Evolutionary conservation across 1,284 basidiomycete genomes (phyloP), one percentile per base, ranked within the genome.

Genomic region (Trichosporon coremiiforme): DNA sequence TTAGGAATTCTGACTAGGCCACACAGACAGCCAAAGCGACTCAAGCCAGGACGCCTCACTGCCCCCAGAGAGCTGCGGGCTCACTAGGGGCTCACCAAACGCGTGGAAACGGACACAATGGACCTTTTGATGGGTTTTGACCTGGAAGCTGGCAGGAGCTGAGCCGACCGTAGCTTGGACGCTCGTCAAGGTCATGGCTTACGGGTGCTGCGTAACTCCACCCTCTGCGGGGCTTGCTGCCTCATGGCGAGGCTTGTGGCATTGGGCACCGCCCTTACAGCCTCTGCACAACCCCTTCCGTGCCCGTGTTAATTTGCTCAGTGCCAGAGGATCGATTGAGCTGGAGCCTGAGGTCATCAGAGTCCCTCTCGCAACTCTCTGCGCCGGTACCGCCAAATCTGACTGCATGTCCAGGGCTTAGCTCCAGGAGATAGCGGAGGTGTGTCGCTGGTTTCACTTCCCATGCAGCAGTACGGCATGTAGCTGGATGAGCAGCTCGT

Each of bases 171-270:
- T 15, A 33, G 57, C 57, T 33, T 29, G 31, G 29, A 62, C 31
- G 13, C 57, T 33, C 29, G 6, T 33, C 57, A 33, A 13, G 31
- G 9, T 12, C 17, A 33, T 62, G 57, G 57, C 57, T 62, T 62
- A 62, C 57, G 57, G 57, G 1, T 33, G 31, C 57, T 62, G 29
- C 29, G 29, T 33, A 33, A 62, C 15, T n/a, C 6, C 33, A 13
- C 29, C 17, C n/a, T n/a, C 13, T 5, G n/a, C 17, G 35, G 50
- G 50, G 50, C n/a, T 53, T 9, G 9, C 17, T 33, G 57, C 57
- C 57, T 33, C 57, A 62, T 62, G 57, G 29, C 57, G n/a, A 12
- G 29, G 17, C 29, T 62, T 33, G 57, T 62, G 57, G 57, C 57
- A 31, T 25, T 35, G 4, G 8, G 29, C 29, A 62, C 57, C 17